Conservation (phyloP, 2,329 filamentous ascomycete species). For the Alternaria metachromatica region DNA sequence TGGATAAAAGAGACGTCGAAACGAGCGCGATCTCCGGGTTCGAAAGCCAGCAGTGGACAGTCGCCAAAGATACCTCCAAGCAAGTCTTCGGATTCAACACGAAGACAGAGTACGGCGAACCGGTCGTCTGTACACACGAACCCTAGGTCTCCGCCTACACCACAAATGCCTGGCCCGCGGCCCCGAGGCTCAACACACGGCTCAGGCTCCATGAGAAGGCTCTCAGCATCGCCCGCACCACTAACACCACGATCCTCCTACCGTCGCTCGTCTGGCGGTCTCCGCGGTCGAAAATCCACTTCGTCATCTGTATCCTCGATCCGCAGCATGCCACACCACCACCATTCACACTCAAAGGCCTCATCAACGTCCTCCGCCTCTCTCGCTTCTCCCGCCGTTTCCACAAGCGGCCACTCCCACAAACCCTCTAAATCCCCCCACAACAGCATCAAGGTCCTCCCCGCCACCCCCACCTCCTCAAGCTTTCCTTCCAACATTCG, state of each 20-base stretch:
- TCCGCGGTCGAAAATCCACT: constrained; percentile 92
- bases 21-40: constrained; percentile 43
- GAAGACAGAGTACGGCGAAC: constrained; percentile 46
- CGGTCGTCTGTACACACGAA: constrained; percentile 45
- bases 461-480: constrained; percentile 76
- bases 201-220: constrained; percentile 57
- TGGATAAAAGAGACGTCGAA: constrained; percentile 71
- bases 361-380: constrained; percentile 86
- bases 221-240: constrained; percentile 85
- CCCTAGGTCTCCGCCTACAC: constrained; percentile 47
- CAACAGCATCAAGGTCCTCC: constrained; percentile 89
- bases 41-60: constrained; percentile 44
- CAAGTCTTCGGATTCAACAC: constrained; percentile 38
- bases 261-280: constrained; percentile 79
- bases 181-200: constrained; percentile 55
- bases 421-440: constrained; percentile 80
- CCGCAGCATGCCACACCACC: constrained; percentile 77
- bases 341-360: constrained; percentile 89
- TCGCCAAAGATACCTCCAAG: constrained; percentile 41
- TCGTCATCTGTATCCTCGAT: constrained; percentile 94
- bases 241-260: constrained; percentile 87
- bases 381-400: constrained; percentile 56
- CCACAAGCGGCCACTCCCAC: constrained; percentile 63
- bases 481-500: constrained; percentile 87
- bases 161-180: constrained; percentile 43